Base-by-base conservation (phyloP, 2,329 filamentous ascomycete species). In the Aspergillus sclerotialis region DNA sequence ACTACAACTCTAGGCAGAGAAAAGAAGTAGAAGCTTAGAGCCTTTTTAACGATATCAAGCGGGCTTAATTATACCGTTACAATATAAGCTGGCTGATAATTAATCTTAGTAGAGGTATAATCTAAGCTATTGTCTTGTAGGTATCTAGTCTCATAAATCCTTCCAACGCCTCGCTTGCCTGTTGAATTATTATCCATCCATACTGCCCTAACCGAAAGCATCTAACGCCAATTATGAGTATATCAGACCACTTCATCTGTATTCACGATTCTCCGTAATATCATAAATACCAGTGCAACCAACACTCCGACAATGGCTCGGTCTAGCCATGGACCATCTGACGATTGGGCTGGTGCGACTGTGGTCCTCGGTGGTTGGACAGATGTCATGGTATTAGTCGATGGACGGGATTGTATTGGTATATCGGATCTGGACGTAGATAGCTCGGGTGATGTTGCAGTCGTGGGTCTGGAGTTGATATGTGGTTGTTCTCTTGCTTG, bases 321-420 rank as follows among this genome's bases (percentile, higher is more conserved):
- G 59, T 94, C 89, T 12, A 94, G 70, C 83, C 86, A 94, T 9
- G 78, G 64, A 2, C 80, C 75, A 11, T 84, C 73, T 2, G 43
- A 31, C 10, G 40, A 39, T 36, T 33, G 33, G 39, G 46, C 27
- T 40, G 30, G 33, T 23, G 30, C 23, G 14, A 28, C 12, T 17
- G 39, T 24, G 9, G 33, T 27, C 27, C 26, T 18, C 8, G 32
- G 25, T 25, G 27, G 7, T 8, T 21, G 33, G 16, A 25, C 5
- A 7, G 30, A 11, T 31, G 39, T 6, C 19, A 30, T 25, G 19
- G 27, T 15, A 21, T 35, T 17, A 36, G 39, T 9, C 4, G 24
- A 10, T 11, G 26, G 18, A 4, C 18, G 8, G 7, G n/a, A n/a
- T 23, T 12, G 21, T 21, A 19, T n/a, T 21, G 23, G 11, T 9